These are phyloP conservation scores for Zymoseptoria passerinii DNA, from an alignment of 2,329 filamentous ascomycete genomes.

Conservation along the genomic window DNA sequence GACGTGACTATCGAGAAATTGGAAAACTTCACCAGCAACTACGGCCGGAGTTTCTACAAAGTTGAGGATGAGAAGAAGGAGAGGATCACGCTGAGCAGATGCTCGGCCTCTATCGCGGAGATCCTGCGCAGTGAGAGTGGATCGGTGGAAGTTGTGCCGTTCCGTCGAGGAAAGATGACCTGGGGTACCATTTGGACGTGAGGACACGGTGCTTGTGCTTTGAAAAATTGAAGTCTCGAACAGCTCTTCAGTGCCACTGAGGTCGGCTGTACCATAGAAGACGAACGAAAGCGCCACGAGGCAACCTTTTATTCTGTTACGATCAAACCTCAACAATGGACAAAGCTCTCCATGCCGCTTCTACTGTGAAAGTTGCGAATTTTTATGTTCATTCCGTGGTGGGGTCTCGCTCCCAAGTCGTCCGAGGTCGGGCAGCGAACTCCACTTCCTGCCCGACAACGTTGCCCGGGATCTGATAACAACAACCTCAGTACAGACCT, in stretches of 20 bases:
- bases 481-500: not conserved
- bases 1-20: constrained; percentile 48
- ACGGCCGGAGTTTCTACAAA: constrained; percentile 51
- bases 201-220: not conserved
- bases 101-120: constrained; percentile 47
- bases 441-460: not conserved
- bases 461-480: not conserved
- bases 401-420: not conserved
- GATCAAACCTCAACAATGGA: not conserved
- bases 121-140: constrained; percentile 47
- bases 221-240: not conserved
- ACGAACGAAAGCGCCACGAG: not conserved
- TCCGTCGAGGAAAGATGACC: constrained; percentile 53
- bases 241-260: not conserved
- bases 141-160: constrained; percentile 55
- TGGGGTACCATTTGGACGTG: constrained; percentile 46
- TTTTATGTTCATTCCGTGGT: not conserved
- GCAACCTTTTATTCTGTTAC: not conserved
- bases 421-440: not conserved
- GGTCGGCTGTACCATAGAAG: not conserved
- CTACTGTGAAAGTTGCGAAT: not conserved
- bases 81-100: constrained; percentile 51
- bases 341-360: not conserved
- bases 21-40: constrained; percentile 50
- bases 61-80: constrained; percentile 39